Base-by-base conservation (phyloP, 331 rosid genomes). In the Phaseolus coccineus region DNA sequence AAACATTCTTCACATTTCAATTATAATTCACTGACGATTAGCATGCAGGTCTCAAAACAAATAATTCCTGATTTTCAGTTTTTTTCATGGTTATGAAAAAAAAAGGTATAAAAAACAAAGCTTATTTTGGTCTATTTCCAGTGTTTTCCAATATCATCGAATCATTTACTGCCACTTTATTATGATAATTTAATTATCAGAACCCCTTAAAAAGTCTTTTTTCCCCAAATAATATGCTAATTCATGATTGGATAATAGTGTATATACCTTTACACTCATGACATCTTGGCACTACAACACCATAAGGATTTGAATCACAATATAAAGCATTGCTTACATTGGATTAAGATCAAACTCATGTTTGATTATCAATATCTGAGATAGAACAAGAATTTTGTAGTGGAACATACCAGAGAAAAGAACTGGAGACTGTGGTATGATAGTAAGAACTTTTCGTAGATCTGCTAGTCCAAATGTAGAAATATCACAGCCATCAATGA, bases 381-480 rank as follows among this genome's bases (percentile, higher is more conserved):
- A 74, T 15, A 86, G 27, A 83, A 25, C 25, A 59, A 68, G 11
- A 55, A 37, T 82, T 71, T 37, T 30, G 53, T 53, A 61, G 5
- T 11, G 15, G 50, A 46, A 80, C 84, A 81, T 82, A 91, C 98
- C 98, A 14, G 98, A 94, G 82, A 92, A 94, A 64, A 94, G 92
- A 78, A 92, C 90, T 0, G 97, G 98, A 9, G 98, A 86, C 71
- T 92, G 98, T 13, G 98, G 98, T 80, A 92, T 94, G 88, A 94
- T 88, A 30, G 95, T 88, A 24, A 94, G 97, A 81, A 84, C 89
- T 82, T 84, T 89, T 66, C 97, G 87, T 64, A 94, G 84, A 85
- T 94, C 97, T 68, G 75, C 85, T 52, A 94, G 77, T 73, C 98
- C 98, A 56, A 92, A 59, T 72, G 83, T 85, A 15, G 89, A 69